Evolutionary conservation across 2,329 filamentous ascomycete species (phyloP), one percentile per base, ranked within the genome.

Genomic region (Paradendryphiella salina): DNA sequence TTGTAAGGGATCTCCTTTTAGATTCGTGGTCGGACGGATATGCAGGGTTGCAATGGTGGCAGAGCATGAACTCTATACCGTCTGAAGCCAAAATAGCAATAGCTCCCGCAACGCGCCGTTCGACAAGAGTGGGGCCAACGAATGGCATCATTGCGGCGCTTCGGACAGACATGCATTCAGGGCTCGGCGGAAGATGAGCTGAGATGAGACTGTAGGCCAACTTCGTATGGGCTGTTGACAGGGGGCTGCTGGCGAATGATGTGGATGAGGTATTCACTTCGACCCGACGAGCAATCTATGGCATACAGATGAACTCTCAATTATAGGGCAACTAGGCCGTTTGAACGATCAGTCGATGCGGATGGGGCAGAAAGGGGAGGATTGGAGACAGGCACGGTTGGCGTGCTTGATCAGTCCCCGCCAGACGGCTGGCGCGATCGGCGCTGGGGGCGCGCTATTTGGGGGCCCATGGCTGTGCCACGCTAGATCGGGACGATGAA

Each of bases 51-150:
- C 52, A 59, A 63, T 52, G 39, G 46, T 56, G 46, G 54, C 56
- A 54, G 57, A 50, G 52, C 57, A 59, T 44, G 53, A 45, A 45
- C 37, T 59, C 47, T 56, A 54, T 46, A 57, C 50, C 47, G 43
- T 43, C 55, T 50, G 47, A 33, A 32, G 52, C 53, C 53, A 63
- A 59, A 61, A 64, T 64, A 63, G 61, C 37, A 57, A 52, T 55
- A 31, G 38, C 38, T 42, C 39, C 42, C 49, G 51, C 49, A 51
- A 49, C 53, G 47, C 39, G 35, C 33, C 39, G 43, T 29, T 46
- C 36, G 41, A 48, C 55, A 56, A 50, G 48, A 26, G 32, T 32
- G 29, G 45, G 38, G 46, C 43, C 47, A 46, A 53, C 54, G 53
- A 56, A 51, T 57, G 36, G 52, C 35, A 42, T 17, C 31, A 31